Conservation (phyloP, 2,329 filamentous ascomycete species). For the Raffaelea deltoideospora region DNA sequence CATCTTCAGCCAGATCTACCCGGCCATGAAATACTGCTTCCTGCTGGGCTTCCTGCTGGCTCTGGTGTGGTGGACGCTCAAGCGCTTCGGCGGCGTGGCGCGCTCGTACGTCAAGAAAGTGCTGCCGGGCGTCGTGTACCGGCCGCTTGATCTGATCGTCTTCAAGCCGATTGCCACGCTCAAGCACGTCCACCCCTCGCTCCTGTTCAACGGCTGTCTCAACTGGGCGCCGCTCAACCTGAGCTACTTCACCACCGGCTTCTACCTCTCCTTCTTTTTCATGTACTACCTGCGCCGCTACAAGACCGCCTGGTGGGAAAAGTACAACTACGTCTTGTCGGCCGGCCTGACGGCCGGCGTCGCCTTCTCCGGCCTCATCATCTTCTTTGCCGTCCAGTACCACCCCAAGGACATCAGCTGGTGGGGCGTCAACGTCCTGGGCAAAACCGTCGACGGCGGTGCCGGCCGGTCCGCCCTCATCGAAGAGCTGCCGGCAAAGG, state of each 20-base stretch:
- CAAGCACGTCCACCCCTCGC: slow-evolving; percentile 5
- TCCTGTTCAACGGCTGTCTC: slow-evolving; percentile 4
- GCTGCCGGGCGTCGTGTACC: not conserved
- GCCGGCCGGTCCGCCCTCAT: not conserved
- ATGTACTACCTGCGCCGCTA: slow-evolving; percentile 13
- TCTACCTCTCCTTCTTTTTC: slow-evolving; percentile 11
- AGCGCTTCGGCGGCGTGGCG: not conserved
- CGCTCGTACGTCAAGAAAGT: not conserved
- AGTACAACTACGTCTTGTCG: slow-evolving; percentile 20
- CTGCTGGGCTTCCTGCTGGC: slow-evolving; percentile 5
- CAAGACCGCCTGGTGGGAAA: slow-evolving; percentile 11
- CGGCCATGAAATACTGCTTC: slow-evolving; percentile 5
- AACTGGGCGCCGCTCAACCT: slow-evolving; percentile 8
- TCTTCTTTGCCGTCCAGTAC: slow-evolving; percentile 8
- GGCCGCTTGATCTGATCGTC: not conserved
- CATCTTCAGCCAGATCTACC: slow-evolving; percentile 5
- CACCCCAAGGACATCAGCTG: slow-evolving; percentile 2
- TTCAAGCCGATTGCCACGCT: slow-evolving; percentile 2
- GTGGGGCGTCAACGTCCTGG: slow-evolving; percentile 7
- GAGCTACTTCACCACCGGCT: slow-evolving; percentile 8
- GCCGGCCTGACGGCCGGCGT: slow-evolving; percentile 17
- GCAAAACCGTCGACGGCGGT: not conserved
- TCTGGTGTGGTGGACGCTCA: slow-evolving; percentile 2
- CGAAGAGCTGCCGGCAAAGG: slow-evolving; percentile 2
- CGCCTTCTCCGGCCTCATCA: slow-evolving; percentile 16